Percentiles rank a stretch among this genome's conserved stretches.
Conservation (phyloP, 306 rosid species). For the Datisca glomerata region DNA sequence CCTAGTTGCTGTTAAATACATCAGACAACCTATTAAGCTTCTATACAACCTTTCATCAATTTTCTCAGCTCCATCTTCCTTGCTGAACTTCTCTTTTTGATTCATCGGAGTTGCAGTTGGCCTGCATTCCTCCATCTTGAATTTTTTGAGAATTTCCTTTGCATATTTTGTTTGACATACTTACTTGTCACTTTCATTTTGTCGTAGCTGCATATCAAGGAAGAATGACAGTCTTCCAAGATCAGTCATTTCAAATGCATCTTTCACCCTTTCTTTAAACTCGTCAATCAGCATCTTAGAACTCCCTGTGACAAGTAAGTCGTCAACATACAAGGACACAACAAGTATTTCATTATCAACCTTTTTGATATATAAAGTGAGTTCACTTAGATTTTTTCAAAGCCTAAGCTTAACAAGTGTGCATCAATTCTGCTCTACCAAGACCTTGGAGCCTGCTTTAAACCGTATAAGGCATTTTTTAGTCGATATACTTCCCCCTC, state of each 20-base stretch:
- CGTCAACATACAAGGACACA: constrained; percentile 1
- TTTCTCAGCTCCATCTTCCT: neutral
- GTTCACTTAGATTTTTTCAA: neutral
- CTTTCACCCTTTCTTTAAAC: neutral
- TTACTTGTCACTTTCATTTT: neutral
- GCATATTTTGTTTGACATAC: neutral
- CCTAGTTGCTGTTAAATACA: neutral
- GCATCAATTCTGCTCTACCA: constrained; percentile 2
- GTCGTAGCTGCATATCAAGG: constrained; percentile 3
- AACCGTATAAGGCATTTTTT: neutral
- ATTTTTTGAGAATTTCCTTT: too few relatives aligned
- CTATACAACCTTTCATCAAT: neutral
- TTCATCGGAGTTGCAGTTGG: neutral
- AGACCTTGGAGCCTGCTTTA: constrained; percentile 3
- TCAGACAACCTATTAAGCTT: neutral
- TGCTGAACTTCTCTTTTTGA: neutral
- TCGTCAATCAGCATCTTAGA: neutral
- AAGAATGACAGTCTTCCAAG: neutral
- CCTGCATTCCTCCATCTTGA: constrained; percentile 2
- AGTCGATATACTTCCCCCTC: neutral
- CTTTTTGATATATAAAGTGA: neutral
- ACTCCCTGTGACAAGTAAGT: neutral
- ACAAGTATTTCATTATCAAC: neutral
- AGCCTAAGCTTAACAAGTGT: neutral
- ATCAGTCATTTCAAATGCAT: constrained; percentile 9